A percentile compares a stretch with the other conserved stretches of the same genome.
These are phyloP conservation scores for Groenewaldozyma auringiensis DNA, from an alignment of 1,139 yeast genomes.

Conservation along the genomic window DNA sequence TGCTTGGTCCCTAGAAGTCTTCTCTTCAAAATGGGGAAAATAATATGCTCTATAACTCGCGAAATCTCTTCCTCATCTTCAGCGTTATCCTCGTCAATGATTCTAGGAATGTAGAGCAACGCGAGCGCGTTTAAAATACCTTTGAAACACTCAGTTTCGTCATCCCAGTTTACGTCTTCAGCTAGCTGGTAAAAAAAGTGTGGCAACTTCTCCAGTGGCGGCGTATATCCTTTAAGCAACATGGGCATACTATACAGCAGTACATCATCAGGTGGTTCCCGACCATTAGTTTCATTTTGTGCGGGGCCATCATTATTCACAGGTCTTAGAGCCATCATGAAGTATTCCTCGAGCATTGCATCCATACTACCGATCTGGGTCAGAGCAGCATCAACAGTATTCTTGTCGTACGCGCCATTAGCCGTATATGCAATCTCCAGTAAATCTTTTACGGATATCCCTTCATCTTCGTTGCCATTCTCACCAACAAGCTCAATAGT, in stretches of 20 bases:
- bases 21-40: conserved; percentile 62
- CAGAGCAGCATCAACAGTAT: conserved; percentile 5
- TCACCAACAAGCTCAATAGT: conserved; percentile 28
- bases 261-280: conserved; percentile 10
- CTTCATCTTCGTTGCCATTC: conserved; percentile 17
- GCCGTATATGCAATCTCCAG: conserved; percentile 6
- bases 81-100: conserved; percentile 29
- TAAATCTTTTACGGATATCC: conserved; percentile 14
- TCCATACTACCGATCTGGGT: conserved; percentile 20
- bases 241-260: conserved; percentile 50
- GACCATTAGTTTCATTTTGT: conserved; percentile 1
- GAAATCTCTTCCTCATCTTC: conserved; percentile 8
- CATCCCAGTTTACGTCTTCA: conserved; percentile 49
- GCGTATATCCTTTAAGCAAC: conserved; percentile 53
- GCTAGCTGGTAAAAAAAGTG: conserved; percentile 58
- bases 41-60: conserved; percentile 42
- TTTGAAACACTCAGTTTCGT: conserved; percentile 59
- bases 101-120: conserved; percentile 63
- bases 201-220: conserved; percentile 59
- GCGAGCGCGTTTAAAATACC: conserved; percentile 66
- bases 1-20: conserved; percentile 57
- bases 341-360: conserved; percentile 80
- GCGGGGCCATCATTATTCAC: not conserved
- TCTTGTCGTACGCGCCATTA: not conserved
- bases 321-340: conserved; percentile 40